Evolutionary conservation across 345 rosid genomes (phyloP).

Genomic region (Aurinia saxatilis): DNA sequence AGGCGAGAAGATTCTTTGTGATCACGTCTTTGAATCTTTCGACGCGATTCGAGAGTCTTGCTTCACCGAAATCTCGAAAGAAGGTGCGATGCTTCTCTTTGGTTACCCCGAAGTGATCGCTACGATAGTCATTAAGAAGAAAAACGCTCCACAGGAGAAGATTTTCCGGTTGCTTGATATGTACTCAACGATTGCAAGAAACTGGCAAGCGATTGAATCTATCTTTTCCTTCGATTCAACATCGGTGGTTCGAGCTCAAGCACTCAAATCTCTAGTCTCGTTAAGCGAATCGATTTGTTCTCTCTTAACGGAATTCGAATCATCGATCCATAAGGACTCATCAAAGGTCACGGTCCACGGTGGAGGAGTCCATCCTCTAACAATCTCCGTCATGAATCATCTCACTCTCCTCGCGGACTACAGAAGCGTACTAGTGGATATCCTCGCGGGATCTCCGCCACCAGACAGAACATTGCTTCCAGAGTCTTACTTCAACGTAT

Average conservation of each 20-base stretch:
- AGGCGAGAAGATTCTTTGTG: conserved; percentile 71
- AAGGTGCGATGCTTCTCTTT: conserved; percentile 54
- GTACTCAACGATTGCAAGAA: conserved; percentile 45
- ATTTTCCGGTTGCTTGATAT: conserved; percentile 61
- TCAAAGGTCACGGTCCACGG: conserved; percentile 37
- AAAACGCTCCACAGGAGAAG: conserved; percentile 30
- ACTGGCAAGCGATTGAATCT: conserved; percentile 54
- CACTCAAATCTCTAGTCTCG: conserved; percentile 40
- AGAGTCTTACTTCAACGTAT: conserved; percentile 34
- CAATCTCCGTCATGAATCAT: conserved; percentile 40
- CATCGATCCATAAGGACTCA: conserved; percentile 44
- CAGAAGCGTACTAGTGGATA: conserved; percentile 45
- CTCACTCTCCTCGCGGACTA: conserved; percentile 58
- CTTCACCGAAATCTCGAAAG: conserved; percentile 55
- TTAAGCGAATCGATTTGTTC: conserved; percentile 43
- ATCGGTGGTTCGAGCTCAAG: conserved; percentile 40
- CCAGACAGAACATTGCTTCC: conserved; percentile 30
- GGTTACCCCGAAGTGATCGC: conserved; percentile 45
- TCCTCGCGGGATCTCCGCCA: conserved; percentile 43
- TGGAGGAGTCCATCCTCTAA: conserved; percentile 50
- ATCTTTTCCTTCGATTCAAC: conserved; percentile 50
- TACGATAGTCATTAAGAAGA: conserved; percentile 36
- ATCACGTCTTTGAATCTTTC: conserved; percentile 58
- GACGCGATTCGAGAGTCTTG: conserved; percentile 50
- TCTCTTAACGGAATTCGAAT: conserved; percentile 42